A percentile compares a stretch with the other conserved stretches of the same genome.
Conservation (phyloP, 441 rosid genomes). For the Populus hybrid region DNA sequence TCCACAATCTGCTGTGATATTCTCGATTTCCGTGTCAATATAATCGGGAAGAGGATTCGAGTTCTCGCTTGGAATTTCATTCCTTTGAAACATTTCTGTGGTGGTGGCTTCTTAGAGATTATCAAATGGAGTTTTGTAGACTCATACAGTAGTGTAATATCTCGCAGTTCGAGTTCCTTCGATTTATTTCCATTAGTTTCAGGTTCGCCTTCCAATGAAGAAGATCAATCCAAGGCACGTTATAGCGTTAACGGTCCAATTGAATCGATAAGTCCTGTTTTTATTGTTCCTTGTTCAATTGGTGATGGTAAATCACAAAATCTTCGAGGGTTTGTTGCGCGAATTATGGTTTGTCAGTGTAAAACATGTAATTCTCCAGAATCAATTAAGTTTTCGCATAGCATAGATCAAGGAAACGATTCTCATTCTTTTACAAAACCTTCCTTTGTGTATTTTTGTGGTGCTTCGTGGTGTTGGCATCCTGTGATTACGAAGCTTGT, state of each 20-base stretch:
- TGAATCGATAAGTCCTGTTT: conserved; percentile 67
- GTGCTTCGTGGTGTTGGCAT: conserved; percentile 66
- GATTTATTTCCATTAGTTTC: conserved; percentile 47
- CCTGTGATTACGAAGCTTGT: conserved; percentile 63
- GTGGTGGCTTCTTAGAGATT: conserved; percentile 73
- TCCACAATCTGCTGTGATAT: conserved; percentile 75
- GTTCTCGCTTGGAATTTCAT: conserved; percentile 77
- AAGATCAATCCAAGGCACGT: conserved; percentile 34
- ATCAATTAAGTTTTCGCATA: conserved; percentile 10
- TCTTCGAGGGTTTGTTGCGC: conserved; percentile 60
- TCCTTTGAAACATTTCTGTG: conserved; percentile 41
- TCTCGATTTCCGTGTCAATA: conserved; percentile 34
- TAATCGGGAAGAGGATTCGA: conserved; percentile 42
- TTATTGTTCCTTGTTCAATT: conserved; percentile 56
- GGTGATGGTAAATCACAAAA: conserved; percentile 29
- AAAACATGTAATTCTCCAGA: conserved; percentile 31
- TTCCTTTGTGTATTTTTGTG: conserved; percentile 56
- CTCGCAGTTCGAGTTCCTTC: conserved; percentile 5
- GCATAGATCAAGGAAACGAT: neutral
- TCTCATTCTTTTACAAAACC: conserved; percentile 43
- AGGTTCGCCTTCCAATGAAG: conserved; percentile 8
- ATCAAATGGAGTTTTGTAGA: conserved; percentile 55
- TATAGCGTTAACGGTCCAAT: conserved; percentile 52
- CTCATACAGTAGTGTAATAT: conserved; percentile 7
- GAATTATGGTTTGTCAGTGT: conserved; percentile 60